A percentile compares a stretch with the other conserved stretches of the same genome.
Evolutionary conservation across 176 grass and related monocot genomes (phyloP).

Genomic region (Cocos nucifera): DNA sequence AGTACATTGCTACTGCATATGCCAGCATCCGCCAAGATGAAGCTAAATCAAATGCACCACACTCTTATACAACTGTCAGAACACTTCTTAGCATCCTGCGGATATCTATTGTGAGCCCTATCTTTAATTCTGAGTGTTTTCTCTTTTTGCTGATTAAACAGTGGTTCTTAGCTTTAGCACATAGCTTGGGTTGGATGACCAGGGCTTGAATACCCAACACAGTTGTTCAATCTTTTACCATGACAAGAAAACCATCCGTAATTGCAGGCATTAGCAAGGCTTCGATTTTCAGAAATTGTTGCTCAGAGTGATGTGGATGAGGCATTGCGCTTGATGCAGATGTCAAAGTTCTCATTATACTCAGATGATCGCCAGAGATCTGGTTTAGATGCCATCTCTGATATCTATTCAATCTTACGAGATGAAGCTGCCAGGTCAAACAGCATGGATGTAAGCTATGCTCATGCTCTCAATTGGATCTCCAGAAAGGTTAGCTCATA

Average conservation of each 20-base stretch:
- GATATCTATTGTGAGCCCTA: slow-evolving; percentile 79
- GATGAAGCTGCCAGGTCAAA: slow-evolving; percentile 77
- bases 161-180: neutral
- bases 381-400: slow-evolving; percentile 91
- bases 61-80: slow-evolving; percentile 92
- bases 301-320: slow-evolving; percentile 91
- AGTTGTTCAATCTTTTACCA: no score
- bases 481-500: slow-evolving; percentile 75
- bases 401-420: slow-evolving; percentile 94
- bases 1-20: slow-evolving; percentile 97
- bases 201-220: no score
- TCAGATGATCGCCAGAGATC: slow-evolving; percentile 85
- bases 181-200: neutral
- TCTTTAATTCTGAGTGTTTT: no score
- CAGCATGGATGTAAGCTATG: slow-evolving; percentile 87
- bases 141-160: no score
- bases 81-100: slow-evolving; percentile 96
- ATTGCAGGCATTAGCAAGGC: slow-evolving; percentile 84
- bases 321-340: slow-evolving; percentile 88
- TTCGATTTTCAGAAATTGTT: slow-evolving; percentile 79
- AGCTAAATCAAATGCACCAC: slow-evolving; percentile 94
- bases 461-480: slow-evolving; percentile 93
- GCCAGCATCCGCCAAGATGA: slow-evolving; percentile 97
- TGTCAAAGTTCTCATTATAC: slow-evolving; percentile 92
- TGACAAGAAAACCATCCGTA: neutral